Evolutionary conservation across 768 basidiomycete genomes (phyloP).

Genomic region (Favolaschia claudopus): DNA sequence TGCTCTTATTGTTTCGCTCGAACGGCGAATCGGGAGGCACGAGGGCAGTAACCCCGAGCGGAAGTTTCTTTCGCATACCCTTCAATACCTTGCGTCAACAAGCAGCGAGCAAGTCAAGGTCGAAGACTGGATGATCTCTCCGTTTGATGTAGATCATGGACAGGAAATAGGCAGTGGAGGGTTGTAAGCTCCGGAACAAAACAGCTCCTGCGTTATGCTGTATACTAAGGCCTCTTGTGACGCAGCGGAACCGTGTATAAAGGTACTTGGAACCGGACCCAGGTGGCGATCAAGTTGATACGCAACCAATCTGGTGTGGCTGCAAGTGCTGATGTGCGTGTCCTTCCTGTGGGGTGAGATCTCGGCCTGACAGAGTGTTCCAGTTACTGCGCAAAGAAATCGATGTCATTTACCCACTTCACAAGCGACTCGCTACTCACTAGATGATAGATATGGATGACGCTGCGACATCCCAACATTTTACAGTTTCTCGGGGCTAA

Average conservation of each 20-base stretch:
- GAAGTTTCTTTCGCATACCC: slow-evolving; percentile 4
- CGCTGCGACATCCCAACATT: slow-evolving; percentile 76
- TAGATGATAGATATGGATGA: background rate
- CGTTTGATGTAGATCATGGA: slow-evolving; percentile 12
- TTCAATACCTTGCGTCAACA: background rate
- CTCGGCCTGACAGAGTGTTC: background rate
- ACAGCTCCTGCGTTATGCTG: background rate
- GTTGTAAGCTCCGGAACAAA: background rate
- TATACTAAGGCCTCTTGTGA: background rate
- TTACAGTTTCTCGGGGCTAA: slow-evolving; percentile 48
- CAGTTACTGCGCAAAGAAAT: slow-evolving; percentile 9
- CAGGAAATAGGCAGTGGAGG: slow-evolving; percentile 7
- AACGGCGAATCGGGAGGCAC: background rate
- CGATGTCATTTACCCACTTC: background rate
- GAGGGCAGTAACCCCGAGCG: background rate
- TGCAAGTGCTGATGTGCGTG: background rate
- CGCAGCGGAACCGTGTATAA: slow-evolving; percentile 2
- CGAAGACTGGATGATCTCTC: slow-evolving; percentile 14
- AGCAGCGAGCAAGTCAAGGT: background rate
- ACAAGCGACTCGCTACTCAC: background rate
- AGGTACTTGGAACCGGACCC: slow-evolving; percentile 13
- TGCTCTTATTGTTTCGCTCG: background rate
- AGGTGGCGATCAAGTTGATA: slow-evolving; percentile 9
- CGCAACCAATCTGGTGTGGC: background rate
- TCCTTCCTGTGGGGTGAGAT: no score